Conservation (phyloP, 31 red algal genomes). For the Endocladia muricata region DNA sequence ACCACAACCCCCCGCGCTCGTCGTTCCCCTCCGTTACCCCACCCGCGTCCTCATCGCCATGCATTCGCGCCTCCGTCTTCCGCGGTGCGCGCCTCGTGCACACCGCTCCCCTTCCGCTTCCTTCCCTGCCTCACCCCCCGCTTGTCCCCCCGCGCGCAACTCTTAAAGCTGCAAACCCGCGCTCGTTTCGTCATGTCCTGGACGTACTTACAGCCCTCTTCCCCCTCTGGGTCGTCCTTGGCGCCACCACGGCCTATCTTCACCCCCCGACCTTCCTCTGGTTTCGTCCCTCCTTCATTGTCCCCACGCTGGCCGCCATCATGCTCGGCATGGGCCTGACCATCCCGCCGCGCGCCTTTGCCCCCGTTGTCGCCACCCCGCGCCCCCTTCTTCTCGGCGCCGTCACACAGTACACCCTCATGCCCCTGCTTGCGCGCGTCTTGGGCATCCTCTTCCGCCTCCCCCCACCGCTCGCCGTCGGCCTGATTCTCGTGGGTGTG, state of each 20-base stretch:
- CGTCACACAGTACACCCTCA: conserved; percentile 81
- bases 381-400: conserved; percentile 72
- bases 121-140: not conserved
- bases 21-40: too few relatives aligned
- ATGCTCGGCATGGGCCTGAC: conserved; percentile 98
- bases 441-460: conserved; percentile 39
- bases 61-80: too few relatives aligned
- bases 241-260: conserved; percentile 38
- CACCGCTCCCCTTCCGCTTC: not conserved
- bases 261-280: conserved; percentile 69
- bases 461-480: conserved; percentile 54
- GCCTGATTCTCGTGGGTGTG: conserved; percentile 80
- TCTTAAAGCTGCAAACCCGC: too few relatives aligned
- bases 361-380: conserved; percentile 36
- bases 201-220: conserved; percentile 72
- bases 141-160: not conserved
- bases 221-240: conserved; percentile 78
- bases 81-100: too few relatives aligned
- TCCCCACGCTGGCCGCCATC: conserved; percentile 68
- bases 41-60: too few relatives aligned
- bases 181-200: too few relatives aligned
- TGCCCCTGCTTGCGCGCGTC: conserved; percentile 68
- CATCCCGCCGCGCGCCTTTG: conserved; percentile 35
- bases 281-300: conserved; percentile 74
- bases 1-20: too few relatives aligned